Evolutionary conservation across 176 grass and related monocot species (phyloP).

Genomic region (Aegilops longissima): DNA sequence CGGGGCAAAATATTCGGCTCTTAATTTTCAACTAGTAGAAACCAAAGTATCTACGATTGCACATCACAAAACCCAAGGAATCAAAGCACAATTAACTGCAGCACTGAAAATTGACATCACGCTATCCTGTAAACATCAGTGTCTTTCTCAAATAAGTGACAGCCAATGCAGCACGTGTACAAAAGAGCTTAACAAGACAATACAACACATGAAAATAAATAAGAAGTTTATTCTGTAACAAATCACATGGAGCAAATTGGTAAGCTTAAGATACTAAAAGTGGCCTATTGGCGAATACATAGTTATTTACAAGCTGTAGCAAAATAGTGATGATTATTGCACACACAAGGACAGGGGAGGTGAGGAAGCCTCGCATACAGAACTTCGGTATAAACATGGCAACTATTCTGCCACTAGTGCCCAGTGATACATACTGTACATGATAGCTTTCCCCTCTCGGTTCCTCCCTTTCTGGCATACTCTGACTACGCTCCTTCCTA

Average conservation of each 20-base stretch:
- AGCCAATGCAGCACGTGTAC: background rate
- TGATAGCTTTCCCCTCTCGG: background rate
- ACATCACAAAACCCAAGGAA: background rate
- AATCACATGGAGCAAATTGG: slow-evolving; percentile 5
- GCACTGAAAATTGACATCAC: background rate
- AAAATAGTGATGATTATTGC: background rate
- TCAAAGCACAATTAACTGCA: background rate
- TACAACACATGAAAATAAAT: background rate
- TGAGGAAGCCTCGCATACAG: background rate
- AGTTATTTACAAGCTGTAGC: background rate
- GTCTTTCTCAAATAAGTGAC: background rate
- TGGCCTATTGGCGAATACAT: background rate
- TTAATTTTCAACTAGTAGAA: no score
- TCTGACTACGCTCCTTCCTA: no score
- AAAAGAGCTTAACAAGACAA: background rate
- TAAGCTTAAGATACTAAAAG: slow-evolving; percentile 3
- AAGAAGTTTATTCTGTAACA: background rate
- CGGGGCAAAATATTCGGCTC: no score
- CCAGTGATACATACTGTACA: background rate
- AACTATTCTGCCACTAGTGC: background rate
- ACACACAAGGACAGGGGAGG: background rate
- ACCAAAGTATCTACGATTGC: background rate
- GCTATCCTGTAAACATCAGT: background rate
- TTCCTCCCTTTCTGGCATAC: background rate
- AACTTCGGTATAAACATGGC: background rate